Conservation (phyloP, 1,284 basidiomycete species). For the Thelephora terrestris region DNA sequence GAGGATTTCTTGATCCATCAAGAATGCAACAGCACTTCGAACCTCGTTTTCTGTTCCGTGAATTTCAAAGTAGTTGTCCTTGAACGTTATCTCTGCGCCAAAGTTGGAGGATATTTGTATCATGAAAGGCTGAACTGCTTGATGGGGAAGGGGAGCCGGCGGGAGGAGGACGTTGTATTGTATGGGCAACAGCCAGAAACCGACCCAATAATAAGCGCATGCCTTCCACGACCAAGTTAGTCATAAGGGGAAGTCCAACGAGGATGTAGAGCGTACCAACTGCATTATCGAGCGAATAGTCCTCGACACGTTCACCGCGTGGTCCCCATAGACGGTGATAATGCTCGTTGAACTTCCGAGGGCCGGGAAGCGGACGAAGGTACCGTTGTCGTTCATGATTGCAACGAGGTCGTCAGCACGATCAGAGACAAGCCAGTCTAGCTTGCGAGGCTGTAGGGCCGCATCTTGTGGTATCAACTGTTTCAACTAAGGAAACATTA, state of each 20-base stretch:
- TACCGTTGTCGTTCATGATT: conserved; percentile 94
- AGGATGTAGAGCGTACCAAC: conserved; percentile 47
- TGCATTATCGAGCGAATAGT: conserved; percentile 95
- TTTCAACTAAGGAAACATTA: conserved; percentile 57
- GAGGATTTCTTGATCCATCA: conserved; percentile 85
- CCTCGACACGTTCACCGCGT: conserved; percentile 90
- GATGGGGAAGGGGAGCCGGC: conserved; percentile 71
- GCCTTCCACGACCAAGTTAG: too few species aligned
- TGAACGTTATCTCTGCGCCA: conserved; percentile 94
- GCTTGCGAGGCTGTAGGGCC: conserved; percentile 81
- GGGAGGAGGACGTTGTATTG: conserved; percentile 90
- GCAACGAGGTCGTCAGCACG: conserved; percentile 83
- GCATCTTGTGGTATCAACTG: conserved; percentile 88
- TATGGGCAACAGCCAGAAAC: conserved; percentile 90
- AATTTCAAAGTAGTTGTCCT: conserved; percentile 95
- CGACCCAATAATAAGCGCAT: not conserved
- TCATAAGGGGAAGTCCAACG: not conserved
- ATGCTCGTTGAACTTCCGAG: conserved; percentile 87
- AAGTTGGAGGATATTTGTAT: conserved; percentile 82
- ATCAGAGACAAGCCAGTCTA: conserved; percentile 97
- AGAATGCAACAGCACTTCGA: conserved; percentile 74
- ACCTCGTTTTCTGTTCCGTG: conserved; percentile 95
- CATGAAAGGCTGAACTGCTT: conserved; percentile 77
- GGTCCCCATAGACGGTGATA: conserved; percentile 91
- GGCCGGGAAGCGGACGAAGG: conserved; percentile 89